Evolutionary conservation across 257 asterid genomes (phyloP), one percentile per base, ranked within the genome.

Genomic region (Scutellaria barbata): DNA sequence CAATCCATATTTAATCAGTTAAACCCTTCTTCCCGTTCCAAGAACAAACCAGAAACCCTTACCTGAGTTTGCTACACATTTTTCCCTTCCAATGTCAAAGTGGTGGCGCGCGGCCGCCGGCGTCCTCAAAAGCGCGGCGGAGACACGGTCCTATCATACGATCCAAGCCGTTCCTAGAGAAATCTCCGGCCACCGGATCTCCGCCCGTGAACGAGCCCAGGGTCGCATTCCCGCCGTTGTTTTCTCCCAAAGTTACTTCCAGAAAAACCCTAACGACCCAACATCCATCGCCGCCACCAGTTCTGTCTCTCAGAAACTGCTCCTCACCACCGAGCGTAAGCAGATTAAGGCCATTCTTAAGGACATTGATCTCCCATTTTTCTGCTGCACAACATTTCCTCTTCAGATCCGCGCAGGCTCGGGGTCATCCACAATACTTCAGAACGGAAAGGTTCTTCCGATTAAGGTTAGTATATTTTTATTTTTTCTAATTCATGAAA

Each of bases 391-490:
- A 2, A 83, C 97, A 9, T 94, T 89, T 56, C 97, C 96, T 37
- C 86, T 91, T 33, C 97, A 94, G 90, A 85, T 94, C 61, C 84
- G 96, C 39, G 96, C 96, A 10, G 97, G 97, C n/a, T 80, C 97
- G 14, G 96, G 96, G 7, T 94, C 99, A 0, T 85, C 92, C 22
- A 83, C 86, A 46, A 80, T 94, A 35, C 80, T 94, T 22, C 87
- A 86, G 37, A 82, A 89, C 30, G 86, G 88, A 59, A 85, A 82
- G 82, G 96, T 94, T 25, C 91, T 94, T 16, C 99, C 97, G n/a
- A 73, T 89, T 72, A 89, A 91, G 95, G 99, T 83, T 74, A 74
- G 85, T 68, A 40, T 14, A 35, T 22, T 22, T 22, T 22, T 0
- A 22, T 22, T 22, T 1, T 22, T 22, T 22, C 25, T 22, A 22